Evolutionary conservation across 2,329 filamentous ascomycete species (phyloP), one percentile per base, ranked within the genome.

Genomic region (Botryotinia narcissicola): DNA sequence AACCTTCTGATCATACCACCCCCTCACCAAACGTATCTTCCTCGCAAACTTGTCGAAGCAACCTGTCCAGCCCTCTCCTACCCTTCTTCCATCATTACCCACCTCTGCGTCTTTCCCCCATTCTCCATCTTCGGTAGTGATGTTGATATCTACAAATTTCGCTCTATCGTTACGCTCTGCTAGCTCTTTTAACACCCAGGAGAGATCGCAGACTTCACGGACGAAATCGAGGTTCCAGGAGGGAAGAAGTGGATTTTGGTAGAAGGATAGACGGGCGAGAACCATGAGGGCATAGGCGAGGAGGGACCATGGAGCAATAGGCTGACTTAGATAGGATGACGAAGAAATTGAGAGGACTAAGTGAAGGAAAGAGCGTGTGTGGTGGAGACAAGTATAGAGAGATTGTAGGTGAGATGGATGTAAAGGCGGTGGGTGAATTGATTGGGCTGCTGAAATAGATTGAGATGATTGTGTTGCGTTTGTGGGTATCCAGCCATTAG

Each of bases 41-140:
- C 42, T 32, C 16, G 71, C 71, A 51, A 68, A 73, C 51, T 69
- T 69, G 42, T 69, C 71, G n/a, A 73, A 48, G 35, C 71, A 60
- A 42, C 69, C 63, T 5, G 51, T 61, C 63, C 48, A 68, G 18
- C 63, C 54, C 37, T 37, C 42, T 37, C 18, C 60, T 14, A 54
- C 44, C 7, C 32, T n/a, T 32, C 18, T 48, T 22, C 59, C 60
- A 35, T 59, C n/a, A 9, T 7, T 32, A 29, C 29, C 63, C 4
- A 42, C 69, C n/a, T 40, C 44, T 10, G 37, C 51, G 40, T 73
- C 16, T 20, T 29, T 29, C 3, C 40, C 63, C 51, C 40, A 29
- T 35, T 67, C 71, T 60, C 71, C 46, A 37, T 59, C 48, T 16
- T 32, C 22, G 18, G n/a, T 32, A 16, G 35, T 54, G 25, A 67